A percentile compares a stretch with the other conserved stretches of the same genome.
Conservation (phyloP, 2,329 filamentous ascomycete genomes). For the Claviceps sp. region DNA sequence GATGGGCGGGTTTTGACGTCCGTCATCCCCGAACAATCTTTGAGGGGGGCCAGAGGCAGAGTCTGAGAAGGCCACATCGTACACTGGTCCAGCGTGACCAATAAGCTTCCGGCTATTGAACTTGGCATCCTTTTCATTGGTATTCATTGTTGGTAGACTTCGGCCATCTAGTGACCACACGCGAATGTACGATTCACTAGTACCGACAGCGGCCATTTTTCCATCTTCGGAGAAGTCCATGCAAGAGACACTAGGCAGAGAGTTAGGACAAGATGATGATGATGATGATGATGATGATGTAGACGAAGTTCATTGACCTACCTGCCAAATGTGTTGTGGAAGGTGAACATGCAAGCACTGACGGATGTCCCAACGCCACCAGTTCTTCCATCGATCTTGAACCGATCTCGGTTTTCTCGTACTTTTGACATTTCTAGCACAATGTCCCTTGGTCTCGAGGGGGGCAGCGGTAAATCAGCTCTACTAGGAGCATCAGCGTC, state of each 20-base stretch:
- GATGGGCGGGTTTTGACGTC: conserved; percentile 24
- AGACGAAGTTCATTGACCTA: conserved; percentile 27
- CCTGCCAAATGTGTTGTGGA: conserved; percentile 91
- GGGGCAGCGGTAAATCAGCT: conserved; percentile 70
- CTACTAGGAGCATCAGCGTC: conserved; percentile 69
- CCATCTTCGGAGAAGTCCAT: conserved; percentile 93
- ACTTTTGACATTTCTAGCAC: conserved; percentile 90
- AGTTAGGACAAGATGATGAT: not conserved
- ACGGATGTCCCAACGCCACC: conserved; percentile 72
- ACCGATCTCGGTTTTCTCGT: conserved; percentile 82
- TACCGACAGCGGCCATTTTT: conserved; percentile 74
- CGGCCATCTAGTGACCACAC: conserved; percentile 86
- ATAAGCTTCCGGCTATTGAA: conserved; percentile 60
- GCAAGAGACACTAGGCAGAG: conserved; percentile 60
- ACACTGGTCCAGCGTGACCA: conserved; percentile 82
- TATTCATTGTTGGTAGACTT: conserved; percentile 55
- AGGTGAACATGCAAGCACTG: conserved; percentile 94
- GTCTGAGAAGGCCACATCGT: conserved; percentile 75
- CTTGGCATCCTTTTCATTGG: conserved; percentile 43
- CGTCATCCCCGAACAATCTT: conserved; percentile 36
- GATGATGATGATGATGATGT: not conserved
- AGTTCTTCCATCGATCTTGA: conserved; percentile 72
- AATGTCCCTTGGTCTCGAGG: conserved; percentile 79
- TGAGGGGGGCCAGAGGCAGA: conserved; percentile 42
- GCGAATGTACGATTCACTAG: conserved; percentile 87